Conservation (phyloP, 257 asterid genomes). For the Asclepias syriaca region DNA sequence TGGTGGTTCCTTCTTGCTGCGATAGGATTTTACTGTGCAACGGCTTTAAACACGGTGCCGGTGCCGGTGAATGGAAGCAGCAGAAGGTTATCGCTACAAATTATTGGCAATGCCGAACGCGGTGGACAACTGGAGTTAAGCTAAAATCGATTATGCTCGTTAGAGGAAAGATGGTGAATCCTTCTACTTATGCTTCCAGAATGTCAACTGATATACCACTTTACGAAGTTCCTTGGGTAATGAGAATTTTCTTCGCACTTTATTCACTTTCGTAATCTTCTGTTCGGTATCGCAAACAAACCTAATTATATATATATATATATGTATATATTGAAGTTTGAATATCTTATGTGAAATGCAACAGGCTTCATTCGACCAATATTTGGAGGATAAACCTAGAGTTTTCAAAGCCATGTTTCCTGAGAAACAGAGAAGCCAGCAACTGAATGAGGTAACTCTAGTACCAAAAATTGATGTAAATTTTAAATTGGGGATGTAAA, state of each 20-base stretch:
- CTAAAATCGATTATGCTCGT: constrained; percentile 12
- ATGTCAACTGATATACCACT: constrained; percentile 82
- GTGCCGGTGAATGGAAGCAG: constrained; percentile 1
- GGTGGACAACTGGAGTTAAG: constrained; percentile 11
- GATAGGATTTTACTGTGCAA: neutral
- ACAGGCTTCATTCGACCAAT: constrained; percentile 86
- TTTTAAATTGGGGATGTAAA: neutral
- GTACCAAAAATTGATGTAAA: neutral
- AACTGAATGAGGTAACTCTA: constrained; percentile 59
- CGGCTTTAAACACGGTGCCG: neutral
- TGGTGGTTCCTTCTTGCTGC: constrained; percentile 9
- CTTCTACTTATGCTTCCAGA: constrained; percentile 66
- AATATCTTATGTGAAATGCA: constrained; percentile 1
- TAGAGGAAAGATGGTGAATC: constrained; percentile 37
- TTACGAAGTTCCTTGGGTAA: constrained; percentile 71
- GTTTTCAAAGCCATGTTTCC: constrained; percentile 93
- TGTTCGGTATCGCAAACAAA: neutral
- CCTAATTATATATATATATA: neutral
- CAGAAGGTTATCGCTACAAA: constrained; percentile 11
- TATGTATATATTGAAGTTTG: neutral
- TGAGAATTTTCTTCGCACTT: neutral
- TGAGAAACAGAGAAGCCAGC: constrained; percentile 77
- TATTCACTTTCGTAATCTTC: neutral
- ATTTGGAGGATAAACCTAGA: constrained; percentile 78
- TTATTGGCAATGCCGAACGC: constrained; percentile 15